Evolutionary conservation across 1,284 basidiomycete genomes (phyloP), one percentile per base, ranked within the genome.

Genomic region (Rhizopogon hawkerae): DNA sequence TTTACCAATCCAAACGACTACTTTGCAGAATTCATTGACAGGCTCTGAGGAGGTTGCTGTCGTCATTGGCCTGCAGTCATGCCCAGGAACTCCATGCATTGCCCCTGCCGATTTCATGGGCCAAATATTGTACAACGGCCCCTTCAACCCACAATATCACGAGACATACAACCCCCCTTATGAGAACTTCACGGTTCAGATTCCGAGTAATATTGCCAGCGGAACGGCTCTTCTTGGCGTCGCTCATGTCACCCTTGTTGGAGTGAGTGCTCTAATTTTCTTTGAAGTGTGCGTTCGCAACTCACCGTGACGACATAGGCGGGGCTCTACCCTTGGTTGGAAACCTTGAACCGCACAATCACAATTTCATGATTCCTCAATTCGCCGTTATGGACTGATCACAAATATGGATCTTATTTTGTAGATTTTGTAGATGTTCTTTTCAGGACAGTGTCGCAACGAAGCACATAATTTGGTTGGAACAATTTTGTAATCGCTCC

Each of bases 21-120:
- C 2, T 2, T 18, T 11, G 3, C 31, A 63, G 64, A 46, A 61
- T n/a, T 3, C 38, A 10, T 37, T 64, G n/a, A 49, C 64, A 3
- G 50, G 57, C 1, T 63, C 54, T 14, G 55, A 62, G 46, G 59
- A 63, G 6, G 57, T 63, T n/a, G 62, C 61, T 33, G 46, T 65
- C 39, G 64, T 58, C 16, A 57, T 63, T 26, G 61, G 59, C 13
- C 11, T 65, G 37, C 62, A 60, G 45, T 65, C 60, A 16, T 66
- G 62, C 43, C 9, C 54, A 5, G 14, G 24, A 23, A 2, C 51
- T 5, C 41, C 52, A 3, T 66, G 64, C 45, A 11, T 18, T 0
- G 0, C 49, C 0, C 56, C 61, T 33, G 35, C 54, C 0, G 29
- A 26, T 0, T 3, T 35, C 34, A 51, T 66, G 57, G 64, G 59